phyloP scores from a whole-genome alignment of 306 rosid species.

The Begonia loranthoides region DNA sequence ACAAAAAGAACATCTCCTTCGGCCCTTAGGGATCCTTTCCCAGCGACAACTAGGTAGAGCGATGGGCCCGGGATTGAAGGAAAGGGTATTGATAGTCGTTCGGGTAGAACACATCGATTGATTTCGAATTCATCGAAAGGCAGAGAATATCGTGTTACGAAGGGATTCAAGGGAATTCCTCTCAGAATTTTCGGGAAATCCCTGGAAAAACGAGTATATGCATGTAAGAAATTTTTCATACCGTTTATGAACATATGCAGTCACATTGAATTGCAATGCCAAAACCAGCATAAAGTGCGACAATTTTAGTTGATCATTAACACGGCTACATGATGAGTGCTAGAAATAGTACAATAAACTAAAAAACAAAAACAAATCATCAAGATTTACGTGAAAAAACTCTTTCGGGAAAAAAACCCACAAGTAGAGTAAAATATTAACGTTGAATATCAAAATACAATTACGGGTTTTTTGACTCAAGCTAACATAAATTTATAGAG shows the following conservation, averaged over 20 bases:
- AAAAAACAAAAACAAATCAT: no score
- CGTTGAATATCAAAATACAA: no score
- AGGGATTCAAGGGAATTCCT: constrained; percentile 48
- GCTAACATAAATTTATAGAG: no score
- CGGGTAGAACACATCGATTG: constrained; percentile 57
- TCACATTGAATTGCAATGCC: no score
- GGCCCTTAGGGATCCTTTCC: constrained; percentile 44
- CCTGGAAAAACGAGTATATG: constrained; percentile 23
- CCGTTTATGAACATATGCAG: not conserved
- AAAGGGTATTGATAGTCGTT: constrained; percentile 35
- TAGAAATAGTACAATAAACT: no score
- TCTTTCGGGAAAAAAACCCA: no score
- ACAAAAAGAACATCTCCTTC: constrained; percentile 81
- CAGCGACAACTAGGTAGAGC: constrained; percentile 43
- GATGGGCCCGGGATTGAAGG: constrained; percentile 75
- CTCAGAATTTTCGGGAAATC: constrained; percentile 62
- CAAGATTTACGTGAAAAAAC: no score
- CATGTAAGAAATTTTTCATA: not conserved
- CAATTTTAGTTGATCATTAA: no score
- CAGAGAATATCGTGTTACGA: constrained; percentile 46
- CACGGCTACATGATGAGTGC: no score
- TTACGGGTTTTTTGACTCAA: no score
- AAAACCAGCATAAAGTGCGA: no score
- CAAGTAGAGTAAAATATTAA: no score
- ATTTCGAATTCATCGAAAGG: constrained; percentile 93